A percentile compares a stretch with the other conserved stretches of the same genome.
Evolutionary conservation across 2,329 filamentous ascomycete species (phyloP).

Genomic region (Stemphylium beticola): DNA sequence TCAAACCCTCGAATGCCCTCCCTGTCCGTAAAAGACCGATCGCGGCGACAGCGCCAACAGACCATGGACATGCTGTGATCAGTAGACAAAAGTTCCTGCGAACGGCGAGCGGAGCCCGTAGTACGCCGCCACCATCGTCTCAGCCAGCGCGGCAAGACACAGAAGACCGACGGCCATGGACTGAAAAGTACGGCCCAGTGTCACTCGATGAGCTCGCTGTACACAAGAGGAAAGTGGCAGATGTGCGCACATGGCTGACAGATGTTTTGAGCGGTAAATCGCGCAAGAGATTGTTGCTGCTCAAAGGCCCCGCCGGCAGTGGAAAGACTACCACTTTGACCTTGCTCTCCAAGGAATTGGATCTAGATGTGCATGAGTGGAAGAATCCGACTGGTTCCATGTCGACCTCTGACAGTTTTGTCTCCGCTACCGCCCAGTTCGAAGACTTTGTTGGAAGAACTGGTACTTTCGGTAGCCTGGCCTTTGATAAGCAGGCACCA

Average conservation of each 20-base stretch:
- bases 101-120: conserved; percentile 42
- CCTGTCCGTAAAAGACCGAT: conserved; percentile 41
- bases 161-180: conserved; percentile 78
- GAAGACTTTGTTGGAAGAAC: conserved; percentile 88
- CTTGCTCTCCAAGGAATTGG: conserved; percentile 78
- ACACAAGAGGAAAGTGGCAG: conserved; percentile 90
- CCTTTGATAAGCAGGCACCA: conserved; percentile 48
- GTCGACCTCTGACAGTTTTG: conserved; percentile 65
- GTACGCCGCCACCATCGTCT: conserved; percentile 33
- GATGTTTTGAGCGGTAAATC: conserved; percentile 69
- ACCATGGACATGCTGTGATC: conserved; percentile 27
- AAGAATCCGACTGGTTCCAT: conserved; percentile 75
- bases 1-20: conserved; percentile 29
- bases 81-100: conserved; percentile 55
- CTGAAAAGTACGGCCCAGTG: conserved; percentile 78
- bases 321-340: conserved; percentile 90
- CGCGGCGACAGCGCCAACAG: conserved; percentile 16
- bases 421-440: conserved; percentile 80
- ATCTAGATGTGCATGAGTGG: conserved; percentile 85
- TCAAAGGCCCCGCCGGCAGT: conserved; percentile 89
- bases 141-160: conserved; percentile 25
- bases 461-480: conserved; percentile 77
- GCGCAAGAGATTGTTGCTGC: conserved; percentile 74
- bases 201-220: conserved; percentile 86
- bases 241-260: conserved; percentile 84